Percentiles rank a stretch among this genome's conserved stretches.
Conservation (phyloP, 495 filamentous ascomycete species). For the Paragyromitra xinjiangensis region DNA sequence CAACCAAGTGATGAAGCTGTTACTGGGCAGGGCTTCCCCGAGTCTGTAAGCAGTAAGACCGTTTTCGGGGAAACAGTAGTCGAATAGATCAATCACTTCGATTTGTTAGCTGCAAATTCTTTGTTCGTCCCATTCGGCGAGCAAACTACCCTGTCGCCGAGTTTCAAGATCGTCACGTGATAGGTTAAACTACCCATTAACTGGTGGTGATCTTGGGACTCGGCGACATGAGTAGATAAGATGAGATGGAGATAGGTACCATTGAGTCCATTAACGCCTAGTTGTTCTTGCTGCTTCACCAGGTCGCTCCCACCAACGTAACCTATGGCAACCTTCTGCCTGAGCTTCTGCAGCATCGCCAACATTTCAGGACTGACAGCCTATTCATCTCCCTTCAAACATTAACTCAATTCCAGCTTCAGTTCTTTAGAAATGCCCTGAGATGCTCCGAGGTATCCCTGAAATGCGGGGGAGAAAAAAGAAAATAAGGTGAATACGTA, state of each 20-base stretch:
- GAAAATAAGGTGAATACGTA: conserved; percentile 59
- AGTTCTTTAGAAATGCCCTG: neutral
- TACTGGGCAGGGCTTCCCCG: conserved; percentile 73
- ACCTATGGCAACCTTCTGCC: conserved; percentile 89
- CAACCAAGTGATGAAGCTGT: conserved; percentile 89
- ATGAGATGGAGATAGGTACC: conserved; percentile 58
- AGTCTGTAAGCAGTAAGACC: conserved; percentile 88
- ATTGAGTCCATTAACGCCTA: conserved; percentile 65
- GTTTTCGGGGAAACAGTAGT: conserved; percentile 97
- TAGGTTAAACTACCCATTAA: too few species aligned
- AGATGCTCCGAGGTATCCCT: neutral
- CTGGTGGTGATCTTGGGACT: too few species aligned
- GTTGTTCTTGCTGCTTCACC: conserved; percentile 93
- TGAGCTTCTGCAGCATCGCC: conserved; percentile 75
- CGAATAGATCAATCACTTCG: conserved; percentile 71
- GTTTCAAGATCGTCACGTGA: too few species aligned
- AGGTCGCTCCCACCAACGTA: conserved; percentile 90
- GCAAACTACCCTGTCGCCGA: neutral
- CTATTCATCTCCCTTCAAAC: conserved; percentile 59
- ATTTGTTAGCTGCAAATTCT: neutral
- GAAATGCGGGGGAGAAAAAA: conserved; percentile 2
- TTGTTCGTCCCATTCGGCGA: neutral
- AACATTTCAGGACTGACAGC: conserved; percentile 80
- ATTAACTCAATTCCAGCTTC: conserved; percentile 35
- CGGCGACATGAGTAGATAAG: conserved; percentile 58